Base-by-base conservation (phyloP, 768 basidiomycete genomes). In the Suillus plorans region DNA sequence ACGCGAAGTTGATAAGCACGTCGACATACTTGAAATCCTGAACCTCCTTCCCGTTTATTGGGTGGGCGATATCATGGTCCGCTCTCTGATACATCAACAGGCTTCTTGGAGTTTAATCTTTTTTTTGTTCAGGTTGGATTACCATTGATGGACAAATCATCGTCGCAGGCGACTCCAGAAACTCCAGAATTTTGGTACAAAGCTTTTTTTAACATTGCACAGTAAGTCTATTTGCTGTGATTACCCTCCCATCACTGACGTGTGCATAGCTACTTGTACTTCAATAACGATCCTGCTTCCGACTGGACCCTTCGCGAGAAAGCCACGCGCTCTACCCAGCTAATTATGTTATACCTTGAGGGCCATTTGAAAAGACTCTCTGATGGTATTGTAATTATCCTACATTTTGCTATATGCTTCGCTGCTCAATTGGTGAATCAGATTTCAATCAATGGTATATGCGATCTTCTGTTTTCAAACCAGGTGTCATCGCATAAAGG, bases 21-120 rank as follows among this genome's bases (percentile, higher is more conserved):
- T 69, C 64, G 2, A 76, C 71, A 28, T 56, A 34, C 37, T 61
- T 52, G 4, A 92, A 67, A 89, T 92, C 25, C 83, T 89, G 69
- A 89, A 91, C 66, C 71, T 81, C 34, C 64, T 89, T 45, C 85
- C 90, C 0, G 73, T 89, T 5, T 80, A 84, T 64, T 92, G 88
- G 88, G 79, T 88, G 36, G 82, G 82, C 12, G 78, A 83, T 39
- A 71, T 84, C 61, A 76, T 90, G 64, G 90, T 90, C 65, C 68
- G 88, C 67, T 10, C 10, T 52, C 25, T 4, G 2, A 36, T 14
- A 41, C 16, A n/a, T 39, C 45, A 9, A 14, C 57, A 16, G 31
- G 49, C 63, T 52, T 56, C 10, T 62, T 60, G 28, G 28, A 39
- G 16, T 41, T n/a, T 1, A 20, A 20, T n/a, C 62, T 9, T 68